Base-by-base conservation (phyloP, 345 rosid genomes). In the Raphanus sativus region DNA sequence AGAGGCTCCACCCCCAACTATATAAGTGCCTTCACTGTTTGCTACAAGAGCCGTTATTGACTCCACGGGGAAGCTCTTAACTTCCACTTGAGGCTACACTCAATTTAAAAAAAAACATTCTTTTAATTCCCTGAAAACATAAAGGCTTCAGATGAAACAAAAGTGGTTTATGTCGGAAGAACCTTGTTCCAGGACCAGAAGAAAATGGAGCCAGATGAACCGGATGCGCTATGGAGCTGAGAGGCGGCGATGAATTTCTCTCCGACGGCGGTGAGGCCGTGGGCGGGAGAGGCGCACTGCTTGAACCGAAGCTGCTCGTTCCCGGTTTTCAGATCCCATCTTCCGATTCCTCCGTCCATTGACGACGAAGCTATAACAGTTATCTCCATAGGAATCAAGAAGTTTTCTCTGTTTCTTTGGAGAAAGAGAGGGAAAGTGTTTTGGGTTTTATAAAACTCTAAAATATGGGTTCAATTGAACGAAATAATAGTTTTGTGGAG, bases 111-210 rank as follows among this genome's bases (percentile, higher is more conserved):
- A 66, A 2, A 12, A 21, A 3, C 9, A 16, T 17, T 1, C 17
- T 54, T 62, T 60, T 28, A 4, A n/a, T 15, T 25, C 36, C 24
- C n/a, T n/a, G 40, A 8, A 28, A 25, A 11, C 2, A 26, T 11
- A 26, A 26, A 61, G 1, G 40, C 40, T 34, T 34, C 10, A 7
- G 40, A 34, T 10, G 45, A n/a, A 30, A 17, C 10, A 26, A 3
- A 40, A 54, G 21, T 56, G 70, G 24, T 58, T 10, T 4, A 5
- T 24, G 59, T 71, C 2, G 17, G 58, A 29, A 5, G 67, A 58
- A 91, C 90, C 89, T 84, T 89, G 56, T 60, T 79, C 92, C 93
- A 92, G 10, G 90, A 86, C 97, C 93, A 90, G 82, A 82, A 90
- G 65, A 84, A 81, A 24, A 87, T 72, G 29, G 88, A 82, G 70